Base-by-base conservation (phyloP, 2,329 filamentous ascomycete genomes). In the Fusarium foetens region DNA sequence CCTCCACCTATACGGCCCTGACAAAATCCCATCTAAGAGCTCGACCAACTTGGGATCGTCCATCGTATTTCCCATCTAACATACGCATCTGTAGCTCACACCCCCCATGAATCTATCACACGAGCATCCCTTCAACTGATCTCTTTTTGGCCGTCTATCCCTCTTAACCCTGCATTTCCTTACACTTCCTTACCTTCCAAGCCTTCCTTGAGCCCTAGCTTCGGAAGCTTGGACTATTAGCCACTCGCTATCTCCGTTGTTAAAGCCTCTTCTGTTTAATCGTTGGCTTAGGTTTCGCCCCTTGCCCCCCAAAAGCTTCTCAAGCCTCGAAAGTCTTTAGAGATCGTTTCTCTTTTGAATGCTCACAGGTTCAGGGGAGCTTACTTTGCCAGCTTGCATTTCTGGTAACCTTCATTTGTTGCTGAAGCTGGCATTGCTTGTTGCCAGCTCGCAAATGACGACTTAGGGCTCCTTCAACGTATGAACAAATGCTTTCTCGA, bases 161-260 rank as follows among this genome's bases (percentile, higher is more conserved):
- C 49, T 57, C 52, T 57, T 57, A 74, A 72, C 71, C 71, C 57
- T 73, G 71, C 58, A 65, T 46, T 71, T 55, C 68, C 71, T 48
- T 70, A 43, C 68, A 41, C 42, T 70, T 33, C 66, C 57, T 45
- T 46, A 38, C 53, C 68, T 68, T 66, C 64, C 71, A 73, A 72
- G 68, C 48, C 66, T 68, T 68, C 60, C 63, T 55, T 59, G 71
- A 76, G 69, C 73, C 74, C 74, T 75, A 74, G 65, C 63, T 74
- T 60, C 58, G 53, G 54, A 71, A 71, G 66, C 63, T 72, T 67
- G 58, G 74, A 70, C 71, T 65, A 54, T 73, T 71, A 71, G 63
- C 72, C 72, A 71, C 67, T 74, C 72, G 55, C 64, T 68, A 57
- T 73, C 61, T 58, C 59, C 60, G 54, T 66, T 64, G 59, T 72